Conservation (phyloP, 495 filamentous ascomycete species). For the Talaromyces nanjingensis region DNA sequence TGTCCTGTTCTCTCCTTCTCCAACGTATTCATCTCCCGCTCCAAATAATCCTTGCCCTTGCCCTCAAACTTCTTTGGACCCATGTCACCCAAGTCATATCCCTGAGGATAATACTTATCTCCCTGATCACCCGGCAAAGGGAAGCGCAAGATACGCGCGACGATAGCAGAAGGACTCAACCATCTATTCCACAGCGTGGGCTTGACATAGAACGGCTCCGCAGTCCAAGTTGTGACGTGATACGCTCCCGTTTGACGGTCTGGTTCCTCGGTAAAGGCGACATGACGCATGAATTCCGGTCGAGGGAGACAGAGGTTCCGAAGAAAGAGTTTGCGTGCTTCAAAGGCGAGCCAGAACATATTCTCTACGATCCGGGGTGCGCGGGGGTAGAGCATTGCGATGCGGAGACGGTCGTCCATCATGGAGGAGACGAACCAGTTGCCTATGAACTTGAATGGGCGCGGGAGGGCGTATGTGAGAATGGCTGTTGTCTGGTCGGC, state of each 20-base stretch:
- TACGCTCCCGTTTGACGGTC: conserved; percentile 42
- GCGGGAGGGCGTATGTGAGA: conserved; percentile 52
- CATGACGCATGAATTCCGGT: conserved; percentile 33
- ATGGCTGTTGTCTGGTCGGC: conserved; percentile 52
- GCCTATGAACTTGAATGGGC: conserved; percentile 37
- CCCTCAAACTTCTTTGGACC: conserved; percentile 52
- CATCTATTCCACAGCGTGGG: conserved; percentile 56
- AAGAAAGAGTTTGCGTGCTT: conserved; percentile 43
- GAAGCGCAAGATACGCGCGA: conserved; percentile 45
- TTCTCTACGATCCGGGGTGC: conserved; percentile 25
- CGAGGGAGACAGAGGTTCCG: conserved; percentile 53
- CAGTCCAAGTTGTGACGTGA: conserved; percentile 41
- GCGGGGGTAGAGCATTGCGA: conserved; percentile 54
- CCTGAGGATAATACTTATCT: conserved; percentile 48
- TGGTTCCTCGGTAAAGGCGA: conserved; percentile 30
- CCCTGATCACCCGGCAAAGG: conserved; percentile 56
- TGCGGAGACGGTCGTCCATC: conserved; percentile 57
- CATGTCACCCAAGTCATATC: conserved; percentile 50
- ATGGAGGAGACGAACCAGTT: conserved; percentile 47
- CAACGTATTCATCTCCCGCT: conserved; percentile 31
- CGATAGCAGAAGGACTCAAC: conserved; percentile 43
- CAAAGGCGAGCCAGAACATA: conserved; percentile 33
- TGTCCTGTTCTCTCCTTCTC: conserved; percentile 33
- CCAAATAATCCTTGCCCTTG: conserved; percentile 44
- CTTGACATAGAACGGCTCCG: conserved; percentile 53